Evolutionary conservation across 2,329 filamentous ascomycete species (phyloP), one percentile per base, ranked within the genome.

Genomic region (Rutstroemia sydowiana): DNA sequence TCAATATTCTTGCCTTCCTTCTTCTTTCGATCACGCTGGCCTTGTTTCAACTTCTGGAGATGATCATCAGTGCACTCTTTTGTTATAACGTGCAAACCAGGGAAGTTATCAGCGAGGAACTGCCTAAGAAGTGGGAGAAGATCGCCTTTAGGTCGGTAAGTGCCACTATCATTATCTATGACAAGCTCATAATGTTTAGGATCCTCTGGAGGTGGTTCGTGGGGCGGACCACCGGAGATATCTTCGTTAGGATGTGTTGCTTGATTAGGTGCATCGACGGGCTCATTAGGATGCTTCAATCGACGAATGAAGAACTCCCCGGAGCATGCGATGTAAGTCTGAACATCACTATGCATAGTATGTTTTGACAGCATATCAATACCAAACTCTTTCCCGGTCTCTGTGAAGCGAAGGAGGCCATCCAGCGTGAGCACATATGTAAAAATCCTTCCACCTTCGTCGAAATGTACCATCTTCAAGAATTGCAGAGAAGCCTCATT

Each of bases 91-190:
- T 85, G 81, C 1, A 97, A 71, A 0, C 88, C 89, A 0, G 88
- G 87, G 31, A 96, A 82, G 59, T 92, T 89, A 21, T 68, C 69
- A 30, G 82, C 71, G 2, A 97, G 70, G 64, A 89, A 95, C 10
- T 73, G 64, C 48, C 84, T 82, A 1, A 97, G 74, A 0, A 83
- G 66, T 0, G 87, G 87, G 1, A 97, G 76, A 9, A 88, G 75
- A 10, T 82, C 76, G 51, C 86, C 85, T 64, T 95, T 89, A 0
- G 92, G 92, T 0, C 92, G 81, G 68, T 97, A 97, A 0, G 92
- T 97, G 10, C 92, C 92, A 50, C 84, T 89, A 69, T 95, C 92
- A 63, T 97, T 97, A 72, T 97, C 92, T 64, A 97, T 96, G 57
- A 93, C 75, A 8, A 97, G 78, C 66, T 95, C 86, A 67, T 95